Evolutionary conservation across 805 yeast species (phyloP).

Genomic region (Yamadazyma takamatsuzukensis): DNA sequence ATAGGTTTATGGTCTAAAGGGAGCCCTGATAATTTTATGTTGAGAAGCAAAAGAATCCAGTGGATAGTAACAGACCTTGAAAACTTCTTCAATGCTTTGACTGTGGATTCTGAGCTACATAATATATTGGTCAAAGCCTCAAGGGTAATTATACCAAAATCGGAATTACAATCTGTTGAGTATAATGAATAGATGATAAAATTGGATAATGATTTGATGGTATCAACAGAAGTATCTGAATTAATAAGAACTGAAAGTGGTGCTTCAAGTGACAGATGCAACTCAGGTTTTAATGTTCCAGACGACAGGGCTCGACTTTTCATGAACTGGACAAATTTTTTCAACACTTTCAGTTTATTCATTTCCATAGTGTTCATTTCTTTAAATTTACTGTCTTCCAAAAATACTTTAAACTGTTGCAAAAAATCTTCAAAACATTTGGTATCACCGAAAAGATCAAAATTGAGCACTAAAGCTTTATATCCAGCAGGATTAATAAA

Average conservation of each 20-base stretch:
- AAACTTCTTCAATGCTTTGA: conserved; percentile 39
- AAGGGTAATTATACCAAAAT: conserved; percentile 30
- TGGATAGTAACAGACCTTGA: conserved; percentile 58
- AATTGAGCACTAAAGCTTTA: conserved; percentile 44
- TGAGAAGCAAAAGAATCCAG: conserved; percentile 57
- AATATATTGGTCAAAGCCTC: conserved; percentile 33
- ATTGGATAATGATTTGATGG: conserved; percentile 45
- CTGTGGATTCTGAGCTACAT: conserved; percentile 37
- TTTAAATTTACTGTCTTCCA: conserved; percentile 49
- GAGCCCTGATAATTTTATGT: conserved; percentile 21
- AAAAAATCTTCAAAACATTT: conserved; percentile 52
- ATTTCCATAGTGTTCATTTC: conserved; percentile 52
- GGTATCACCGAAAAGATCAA: conserved; percentile 63
- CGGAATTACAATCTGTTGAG: conserved; percentile 27
- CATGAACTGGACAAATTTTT: conserved; percentile 47
- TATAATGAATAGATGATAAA: conserved; percentile 50
- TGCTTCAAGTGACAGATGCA: conserved; percentile 3
- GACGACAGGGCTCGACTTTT: conserved; percentile 25
- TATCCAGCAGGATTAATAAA: conserved; percentile 57
- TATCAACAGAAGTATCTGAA: conserved; percentile 50
- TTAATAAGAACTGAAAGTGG: conserved; percentile 3
- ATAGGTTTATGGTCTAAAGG: conserved; percentile 22
- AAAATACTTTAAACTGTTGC: conserved; percentile 55
- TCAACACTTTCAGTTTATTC: conserved; percentile 47
- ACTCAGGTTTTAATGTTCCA: conserved; percentile 4